Conservation (phyloP, 768 basidiomycete species). For the Infundibulicybe gibba region DNA sequence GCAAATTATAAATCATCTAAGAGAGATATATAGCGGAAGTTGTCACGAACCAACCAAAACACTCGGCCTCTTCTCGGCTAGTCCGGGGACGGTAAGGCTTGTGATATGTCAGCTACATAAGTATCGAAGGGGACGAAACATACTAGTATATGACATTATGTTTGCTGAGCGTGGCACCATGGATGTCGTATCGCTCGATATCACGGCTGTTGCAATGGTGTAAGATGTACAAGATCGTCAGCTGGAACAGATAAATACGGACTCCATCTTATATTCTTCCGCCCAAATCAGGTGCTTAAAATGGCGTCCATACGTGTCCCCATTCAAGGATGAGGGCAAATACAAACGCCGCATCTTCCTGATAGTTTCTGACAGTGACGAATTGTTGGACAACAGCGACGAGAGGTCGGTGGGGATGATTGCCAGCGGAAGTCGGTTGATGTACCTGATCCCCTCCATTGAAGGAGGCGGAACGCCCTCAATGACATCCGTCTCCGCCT, state of each 20-base stretch:
- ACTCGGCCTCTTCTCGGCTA: conserved; percentile 56
- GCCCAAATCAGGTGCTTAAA: conserved; percentile 55
- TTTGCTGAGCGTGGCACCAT: conserved; percentile 24
- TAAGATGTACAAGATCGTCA: conserved; percentile 1
- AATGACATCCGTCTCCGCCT: conserved; percentile 29
- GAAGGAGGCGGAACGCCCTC: conserved; percentile 41
- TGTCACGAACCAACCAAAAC: conserved; percentile 49
- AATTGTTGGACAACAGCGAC: conserved; percentile 23
- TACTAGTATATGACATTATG: conserved; percentile 33
- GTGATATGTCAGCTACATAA: neutral
- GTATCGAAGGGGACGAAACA: conserved; percentile 11
- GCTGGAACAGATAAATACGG: conserved; percentile 5
- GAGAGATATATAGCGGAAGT: conserved; percentile 1
- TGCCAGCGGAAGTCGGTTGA: conserved; percentile 32
- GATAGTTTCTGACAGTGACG: conserved; percentile 20
- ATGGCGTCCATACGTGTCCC: conserved; percentile 34
- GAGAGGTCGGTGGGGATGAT: conserved; percentile 32
- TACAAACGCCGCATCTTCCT: conserved; percentile 26
- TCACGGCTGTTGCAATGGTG: conserved; percentile 25
- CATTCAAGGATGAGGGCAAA: conserved; percentile 36
- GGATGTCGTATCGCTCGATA: conserved; percentile 34
- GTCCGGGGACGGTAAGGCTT: conserved; percentile 42
- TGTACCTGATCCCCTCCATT: conserved; percentile 37
- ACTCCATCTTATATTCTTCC: conserved; percentile 24
- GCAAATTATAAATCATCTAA: neutral